Evolutionary conservation across 306 rosid genomes (phyloP), one percentile per base, ranked within the genome.

Genomic region (Prunus campanulata): DNA sequence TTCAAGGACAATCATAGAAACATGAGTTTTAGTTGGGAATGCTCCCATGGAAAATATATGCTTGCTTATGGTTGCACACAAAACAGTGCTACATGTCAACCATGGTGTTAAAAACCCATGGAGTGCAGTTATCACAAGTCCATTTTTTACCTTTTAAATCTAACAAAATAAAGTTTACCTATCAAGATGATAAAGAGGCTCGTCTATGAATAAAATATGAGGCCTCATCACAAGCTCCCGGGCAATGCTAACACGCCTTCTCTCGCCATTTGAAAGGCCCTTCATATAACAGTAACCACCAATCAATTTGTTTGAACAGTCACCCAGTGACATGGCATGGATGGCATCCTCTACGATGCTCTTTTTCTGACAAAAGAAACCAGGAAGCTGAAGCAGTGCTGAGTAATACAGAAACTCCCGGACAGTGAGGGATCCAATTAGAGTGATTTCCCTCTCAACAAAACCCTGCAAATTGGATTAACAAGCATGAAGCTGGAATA

Each of bases 191-290:
- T 92, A 96, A 72, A 96, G 98, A 72, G 99, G 99, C 83, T 96
- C 99, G 15, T 96, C 99, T 39, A 96, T 87, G 77, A 96, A 96
- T 77, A 96, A 88, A 80, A 92, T 79, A 48, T 87, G 99, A 0
- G 99, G 99, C 83, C 98, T 93, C 97, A 89, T 92, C 67, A 96
- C 97, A 78, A 96, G 98, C 83, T 96, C 99, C 82, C 96, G 84
- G n/a, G 99, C 99, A 70, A 96, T 92, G 83, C 96, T 77, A 83
- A 96, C 84, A 72, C 97, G 98, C 77, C 98, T 85, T 88, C 93
- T 89, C 78, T 96, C 99, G 25, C 99, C 99, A 20, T 88, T 87
- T 73, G 91, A 96, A 81, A 96, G 98, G 57, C 99, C 99, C 82
- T 96, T 96, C 98, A 96, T 96, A 79, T 83, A 87, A 78, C 99